A percentile compares a stretch with the other conserved stretches of the same genome.
These are phyloP conservation scores for Coemansia guatemalensis DNA, from an alignment of 192 early-diverging fungal genomes.

Conservation along the genomic window DNA sequence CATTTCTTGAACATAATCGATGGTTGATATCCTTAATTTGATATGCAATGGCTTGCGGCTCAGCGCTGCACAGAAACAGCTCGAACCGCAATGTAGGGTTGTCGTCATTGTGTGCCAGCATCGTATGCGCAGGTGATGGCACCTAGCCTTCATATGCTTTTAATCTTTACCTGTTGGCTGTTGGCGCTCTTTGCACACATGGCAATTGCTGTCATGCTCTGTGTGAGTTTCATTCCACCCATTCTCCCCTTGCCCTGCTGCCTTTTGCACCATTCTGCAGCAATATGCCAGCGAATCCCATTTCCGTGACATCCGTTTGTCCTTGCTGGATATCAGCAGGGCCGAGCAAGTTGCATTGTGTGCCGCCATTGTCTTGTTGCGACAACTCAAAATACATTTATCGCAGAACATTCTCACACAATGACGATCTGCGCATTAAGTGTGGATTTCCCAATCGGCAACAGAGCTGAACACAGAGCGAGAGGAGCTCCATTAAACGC, in stretches of 20 bases:
- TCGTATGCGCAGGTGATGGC: neutral
- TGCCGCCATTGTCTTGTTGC: neutral
- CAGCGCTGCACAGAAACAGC: neutral
- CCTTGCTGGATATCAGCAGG: neutral
- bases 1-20: neutral
- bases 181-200: neutral
- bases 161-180: neutral
- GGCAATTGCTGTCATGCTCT: constrained; percentile 4
- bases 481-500: neutral
- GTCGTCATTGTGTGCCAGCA: neutral
- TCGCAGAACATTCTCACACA: neutral
- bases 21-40: neutral
- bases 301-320: neutral
- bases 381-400: neutral
- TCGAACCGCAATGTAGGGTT: neutral
- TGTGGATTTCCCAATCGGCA: neutral
- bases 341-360: constrained; percentile 1
- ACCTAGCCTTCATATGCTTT: neutral
- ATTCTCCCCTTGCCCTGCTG: neutral
- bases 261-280: neutral
- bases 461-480: neutral
- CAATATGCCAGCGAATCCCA: constrained; percentile 1
- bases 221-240: neutral
- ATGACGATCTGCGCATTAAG: neutral
- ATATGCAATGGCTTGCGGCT: neutral